Conservation (phyloP, 306 rosid species). For the Castanospermum australe region DNA sequence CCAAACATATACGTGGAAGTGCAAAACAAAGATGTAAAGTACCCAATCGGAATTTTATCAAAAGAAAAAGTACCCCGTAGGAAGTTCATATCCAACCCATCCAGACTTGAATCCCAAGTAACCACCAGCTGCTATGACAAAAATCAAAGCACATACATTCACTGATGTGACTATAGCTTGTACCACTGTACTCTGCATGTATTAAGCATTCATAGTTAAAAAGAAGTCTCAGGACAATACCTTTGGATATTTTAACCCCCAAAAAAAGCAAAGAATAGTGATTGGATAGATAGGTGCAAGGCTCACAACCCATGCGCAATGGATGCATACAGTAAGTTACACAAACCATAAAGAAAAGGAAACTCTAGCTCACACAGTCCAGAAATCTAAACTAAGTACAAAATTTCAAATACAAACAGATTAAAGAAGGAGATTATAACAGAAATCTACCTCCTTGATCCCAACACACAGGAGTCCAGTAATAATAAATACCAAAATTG, state of each 20-base stretch:
- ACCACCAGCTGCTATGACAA: conserved; percentile 74
- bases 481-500: conserved; percentile 65
- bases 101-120: conserved; percentile 86
- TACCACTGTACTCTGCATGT: conserved; percentile 73
- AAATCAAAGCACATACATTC: conserved; percentile 80
- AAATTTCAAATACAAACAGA: not conserved
- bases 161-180: conserved; percentile 76
- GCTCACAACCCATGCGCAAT: not conserved
- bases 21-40: conserved; percentile 31
- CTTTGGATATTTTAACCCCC: not conserved
- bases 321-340: not conserved
- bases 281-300: not conserved
- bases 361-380: not conserved
- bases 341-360: not conserved
- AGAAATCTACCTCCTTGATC: conserved; percentile 80
- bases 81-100: conserved; percentile 91
- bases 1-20: not conserved
- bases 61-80: conserved; percentile 59
- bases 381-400: not conserved
- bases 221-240: not conserved
- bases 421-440: not conserved
- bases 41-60: conserved; percentile 66
- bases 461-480: conserved; percentile 83
- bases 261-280: not conserved
- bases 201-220: not conserved